Evolutionary conservation across 805 yeast genomes (phyloP), one percentile per base, ranked within the genome.

Genomic region (Starmerella powellii): DNA sequence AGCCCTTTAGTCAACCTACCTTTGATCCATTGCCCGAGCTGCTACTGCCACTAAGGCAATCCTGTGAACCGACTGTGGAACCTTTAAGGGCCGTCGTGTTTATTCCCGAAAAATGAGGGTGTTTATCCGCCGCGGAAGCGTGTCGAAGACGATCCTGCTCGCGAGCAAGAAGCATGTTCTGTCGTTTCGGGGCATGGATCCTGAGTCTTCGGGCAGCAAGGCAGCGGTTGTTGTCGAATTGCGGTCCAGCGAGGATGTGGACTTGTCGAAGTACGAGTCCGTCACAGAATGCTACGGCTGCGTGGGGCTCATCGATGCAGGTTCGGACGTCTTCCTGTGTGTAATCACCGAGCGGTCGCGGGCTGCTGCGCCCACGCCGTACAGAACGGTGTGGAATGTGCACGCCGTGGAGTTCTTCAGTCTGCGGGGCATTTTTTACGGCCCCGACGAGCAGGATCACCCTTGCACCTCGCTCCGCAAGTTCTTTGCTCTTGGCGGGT

Each of bases 401-500:
- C 72, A 69, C 56, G 75, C 76, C n/a, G 94, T 88, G 28, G 96
- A 87, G 52, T 91, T 91, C 58, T 72, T 80, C 51, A 80, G 94
- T 45, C 62, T 91, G 42, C 74, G 78, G 20, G 70, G 69, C 32
- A 97, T 91, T 62, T 81, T 72, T 49, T 65, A 74, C 17, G 37
- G 12, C 8, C 29, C 31, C 13, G 59, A 52, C 15, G 51, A 50
- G 29, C 41, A 40, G 34, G 78, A 73, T 45, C 94, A 88, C 55
- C 97, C 97, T 0, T 86, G 97, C 56, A 70, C 68, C 35, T 91
- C 80, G 40, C 59, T 91, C 46, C 73, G 78, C 51, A 86, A 84
- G 60, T 65, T 91, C 34, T 64, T 91, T 38, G 70, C 79, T 19
- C 82, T 81, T 56, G 96, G 97, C 3, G 83, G 94, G 1, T 91